Evolutionary conservation across 495 filamentous ascomycete genomes (phyloP).

Genomic region (Daldinia bambusicola): DNA sequence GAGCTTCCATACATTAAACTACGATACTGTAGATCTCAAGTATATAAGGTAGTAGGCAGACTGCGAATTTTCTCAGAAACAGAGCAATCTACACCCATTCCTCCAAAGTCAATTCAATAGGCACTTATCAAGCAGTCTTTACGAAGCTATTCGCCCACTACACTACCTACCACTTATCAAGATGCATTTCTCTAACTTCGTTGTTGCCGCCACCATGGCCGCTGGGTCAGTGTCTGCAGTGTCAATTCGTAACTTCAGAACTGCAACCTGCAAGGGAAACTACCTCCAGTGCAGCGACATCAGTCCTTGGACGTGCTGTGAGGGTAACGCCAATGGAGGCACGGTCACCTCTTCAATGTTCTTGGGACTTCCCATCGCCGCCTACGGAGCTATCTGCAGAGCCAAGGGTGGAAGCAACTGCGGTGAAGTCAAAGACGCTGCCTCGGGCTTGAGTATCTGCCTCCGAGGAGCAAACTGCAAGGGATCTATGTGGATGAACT

Average conservation of each 20-base stretch:
- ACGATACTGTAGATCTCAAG: not conserved
- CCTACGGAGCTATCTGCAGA: not conserved
- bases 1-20: not conserved
- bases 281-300: not conserved
- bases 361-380: not conserved
- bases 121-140: not conserved
- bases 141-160: not conserved
- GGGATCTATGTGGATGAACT: not conserved
- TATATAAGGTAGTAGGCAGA: not conserved
- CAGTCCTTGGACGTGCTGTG: not conserved
- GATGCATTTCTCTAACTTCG: not conserved
- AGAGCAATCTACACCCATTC: not conserved
- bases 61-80: not conserved
- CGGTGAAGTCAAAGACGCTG: not conserved
- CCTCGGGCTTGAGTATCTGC: not conserved
- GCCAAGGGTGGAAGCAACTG: not conserved
- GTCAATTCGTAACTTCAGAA: slow-evolving; percentile 1
- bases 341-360: not conserved
- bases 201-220: not conserved
- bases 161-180: not conserved
- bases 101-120: not conserved
- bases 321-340: not conserved
- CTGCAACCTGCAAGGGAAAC: not conserved
- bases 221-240: not conserved
- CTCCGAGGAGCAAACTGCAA: not conserved